Conservation (phyloP, 2,329 filamentous ascomycete genomes). For the Fusarium sp. region DNA sequence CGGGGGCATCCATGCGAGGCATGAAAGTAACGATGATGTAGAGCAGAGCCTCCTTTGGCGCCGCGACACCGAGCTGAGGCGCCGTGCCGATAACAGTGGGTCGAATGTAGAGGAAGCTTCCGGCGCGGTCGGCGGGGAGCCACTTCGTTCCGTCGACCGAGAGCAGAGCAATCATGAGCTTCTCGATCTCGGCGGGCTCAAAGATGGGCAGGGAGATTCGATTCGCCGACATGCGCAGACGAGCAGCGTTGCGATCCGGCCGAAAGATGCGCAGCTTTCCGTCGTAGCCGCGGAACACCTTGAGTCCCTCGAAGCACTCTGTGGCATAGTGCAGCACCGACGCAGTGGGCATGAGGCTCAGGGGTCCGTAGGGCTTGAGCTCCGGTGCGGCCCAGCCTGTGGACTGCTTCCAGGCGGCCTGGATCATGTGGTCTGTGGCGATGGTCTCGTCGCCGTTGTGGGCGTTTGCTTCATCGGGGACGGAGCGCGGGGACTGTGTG, state of each 20-base stretch:
- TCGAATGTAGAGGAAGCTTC: slow-evolving; percentile 82
- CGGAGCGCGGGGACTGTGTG: slow-evolving; percentile 60
- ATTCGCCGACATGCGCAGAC: slow-evolving; percentile 66
- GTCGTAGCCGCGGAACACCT: slow-evolving; percentile 82
- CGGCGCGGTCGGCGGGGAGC: slow-evolving; percentile 75
- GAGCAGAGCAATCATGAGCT: slow-evolving; percentile 76
- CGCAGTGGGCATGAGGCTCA: slow-evolving; percentile 82
- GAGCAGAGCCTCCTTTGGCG: slow-evolving; percentile 84
- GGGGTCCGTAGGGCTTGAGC: slow-evolving; percentile 78
- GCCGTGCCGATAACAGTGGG: slow-evolving; percentile 89
- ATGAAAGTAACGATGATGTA: slow-evolving; percentile 78
- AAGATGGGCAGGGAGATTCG: slow-evolving; percentile 81
- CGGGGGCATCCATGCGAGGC: slow-evolving; percentile 62
- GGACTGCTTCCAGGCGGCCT: slow-evolving; percentile 70
- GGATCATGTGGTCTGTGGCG: slow-evolving; percentile 90
- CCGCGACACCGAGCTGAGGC: slow-evolving; percentile 80
- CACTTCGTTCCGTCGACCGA: slow-evolving; percentile 79
- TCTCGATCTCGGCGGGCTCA: slow-evolving; percentile 74
- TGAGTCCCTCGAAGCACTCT: slow-evolving; percentile 88
- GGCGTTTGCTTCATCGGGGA: slow-evolving; percentile 61
- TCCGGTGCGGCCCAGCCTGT: slow-evolving; percentile 78
- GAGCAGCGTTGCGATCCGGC: slow-evolving; percentile 74
- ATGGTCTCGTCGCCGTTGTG: slow-evolving; percentile 61
- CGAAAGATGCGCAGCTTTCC: slow-evolving; percentile 80
- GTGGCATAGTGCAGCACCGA: slow-evolving; percentile 88